Conservation (phyloP, 202 grass and related monocot genomes). For the Panicum hallii region DNA sequence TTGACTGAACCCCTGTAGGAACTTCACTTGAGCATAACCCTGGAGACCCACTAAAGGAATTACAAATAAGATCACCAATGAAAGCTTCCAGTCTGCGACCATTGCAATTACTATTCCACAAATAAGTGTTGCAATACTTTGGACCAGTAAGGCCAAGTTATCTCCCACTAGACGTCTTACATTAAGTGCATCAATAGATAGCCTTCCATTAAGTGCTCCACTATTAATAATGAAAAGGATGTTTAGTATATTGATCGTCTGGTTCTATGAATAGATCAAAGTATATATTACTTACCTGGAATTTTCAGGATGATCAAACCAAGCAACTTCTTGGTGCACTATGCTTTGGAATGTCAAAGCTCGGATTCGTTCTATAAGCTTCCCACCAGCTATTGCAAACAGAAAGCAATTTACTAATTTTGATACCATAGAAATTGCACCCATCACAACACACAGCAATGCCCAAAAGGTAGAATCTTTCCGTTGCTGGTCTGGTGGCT, state of each 20-base stretch:
- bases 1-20: conserved; percentile 63
- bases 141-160: conserved; percentile 69
- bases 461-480: conserved; percentile 70
- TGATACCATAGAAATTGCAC: conserved; percentile 38
- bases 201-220: conserved; percentile 74
- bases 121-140: conserved; percentile 59
- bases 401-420: conserved; percentile 55
- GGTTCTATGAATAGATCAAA: background rate
- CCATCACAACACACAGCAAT: conserved; percentile 57
- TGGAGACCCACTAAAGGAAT: conserved; percentile 73
- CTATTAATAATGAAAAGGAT: conserved; percentile 42
- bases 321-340: conserved; percentile 65
- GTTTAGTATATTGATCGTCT: background rate
- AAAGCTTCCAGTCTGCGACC: conserved; percentile 72
- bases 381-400: conserved; percentile 78
- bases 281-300: conserved; percentile 52
- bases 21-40: conserved; percentile 68
- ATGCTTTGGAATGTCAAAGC: conserved; percentile 66
- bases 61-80: conserved; percentile 71
- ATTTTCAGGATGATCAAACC: conserved; percentile 78
- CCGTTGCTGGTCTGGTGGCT: conserved; percentile 53
- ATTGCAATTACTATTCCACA: conserved; percentile 69
- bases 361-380: conserved; percentile 71
- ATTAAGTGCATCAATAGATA: conserved; percentile 72
- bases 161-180: conserved; percentile 79